These are phyloP conservation scores for Leptodontidium sp. DNA, from an alignment of 2,329 filamentous ascomycete species.

Conservation along the genomic window DNA sequence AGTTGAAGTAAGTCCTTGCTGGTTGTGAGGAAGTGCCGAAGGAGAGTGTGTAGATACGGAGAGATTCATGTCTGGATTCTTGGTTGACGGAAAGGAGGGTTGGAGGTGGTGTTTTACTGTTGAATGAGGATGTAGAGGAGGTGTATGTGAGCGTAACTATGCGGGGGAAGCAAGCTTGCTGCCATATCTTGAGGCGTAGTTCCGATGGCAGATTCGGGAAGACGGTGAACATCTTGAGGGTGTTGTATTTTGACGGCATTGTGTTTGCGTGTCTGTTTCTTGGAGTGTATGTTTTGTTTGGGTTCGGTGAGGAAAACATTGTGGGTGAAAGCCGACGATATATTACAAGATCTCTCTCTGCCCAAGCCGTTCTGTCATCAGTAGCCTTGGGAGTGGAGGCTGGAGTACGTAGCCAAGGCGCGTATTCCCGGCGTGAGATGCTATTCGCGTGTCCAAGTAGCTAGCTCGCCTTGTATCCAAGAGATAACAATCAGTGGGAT, in stretches of 20 bases:
- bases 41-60: conserved; percentile 49
- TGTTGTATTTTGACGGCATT: conserved; percentile 19
- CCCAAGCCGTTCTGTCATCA: conserved; percentile 10
- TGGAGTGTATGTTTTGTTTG: not conserved
- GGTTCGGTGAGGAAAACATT: conserved; percentile 2
- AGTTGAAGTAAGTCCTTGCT: conserved; percentile 43
- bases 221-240: conserved; percentile 35
- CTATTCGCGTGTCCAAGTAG: not conserved
- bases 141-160: conserved; percentile 48
- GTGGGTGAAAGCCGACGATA: conserved; percentile 4
- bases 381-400: conserved; percentile 12
- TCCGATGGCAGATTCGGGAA: conserved; percentile 43
- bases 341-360: not conserved
- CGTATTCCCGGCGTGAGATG: not conserved
- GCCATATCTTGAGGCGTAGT: conserved; percentile 44
- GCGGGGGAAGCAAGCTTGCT: conserved; percentile 38
- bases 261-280: conserved; percentile 21
- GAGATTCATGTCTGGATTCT: conserved; percentile 54
- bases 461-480: conserved; percentile 9
- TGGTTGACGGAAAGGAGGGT: conserved; percentile 52
- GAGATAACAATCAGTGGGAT: conserved; percentile 13
- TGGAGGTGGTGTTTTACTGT: conserved; percentile 50
- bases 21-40: conserved; percentile 48
- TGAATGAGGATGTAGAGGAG: conserved; percentile 48
- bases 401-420: conserved; percentile 8